Base-by-base conservation (phyloP, 108 stramenopile genomes). In the Skeletonema costatum region DNA sequence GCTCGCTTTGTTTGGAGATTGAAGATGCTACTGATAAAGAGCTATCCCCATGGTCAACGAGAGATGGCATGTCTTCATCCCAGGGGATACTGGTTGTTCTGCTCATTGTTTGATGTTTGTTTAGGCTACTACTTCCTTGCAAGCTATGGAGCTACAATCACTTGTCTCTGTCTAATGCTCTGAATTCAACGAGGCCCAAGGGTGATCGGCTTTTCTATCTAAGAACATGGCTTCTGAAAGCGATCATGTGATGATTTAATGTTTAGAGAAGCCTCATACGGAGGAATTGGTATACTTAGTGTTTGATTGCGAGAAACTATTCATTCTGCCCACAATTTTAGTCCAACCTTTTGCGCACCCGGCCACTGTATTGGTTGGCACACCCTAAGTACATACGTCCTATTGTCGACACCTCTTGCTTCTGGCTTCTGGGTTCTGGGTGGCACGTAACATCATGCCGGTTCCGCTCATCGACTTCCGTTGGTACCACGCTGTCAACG, bases 401-500 rank as follows among this genome's bases (percentile, higher is more conserved):
- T 25, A 25, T 25, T 25, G 25, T 25, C 25, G 25, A 25, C 25
- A 25, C 25, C 0, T 25, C 25, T 25, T 25, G 25, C 25, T 25
- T 25, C 25, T 25, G 25, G 25, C 25, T 25, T 25, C 25, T 25
- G 25, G 35, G 35, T 36, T 36, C 35, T 36, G 6, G 6, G 6
- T 6, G 35, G 35, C 4, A 6, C 1, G 6, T 6, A 6, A 6
- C 42, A 16, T 4, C 14, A 44, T 44, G 42, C 42, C 42, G 17
- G 42, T 31, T 21, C 59, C 50, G 12, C 66, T 63, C 35, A 75
- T 75, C 58, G 25, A 75, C 35, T 66, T 59, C 44, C 12, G 6
- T 2, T 75, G 74, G 74, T 59, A 68, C 25, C 74, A 75, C 16
- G 74, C 74, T 13, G 74, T 75, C 1, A 75, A 75, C 44, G 66